Percentiles rank a stretch among this genome's conserved stretches.
Conservation (phyloP, 1,284 basidiomycete genomes). For the Bjerkandera adusta region DNA sequence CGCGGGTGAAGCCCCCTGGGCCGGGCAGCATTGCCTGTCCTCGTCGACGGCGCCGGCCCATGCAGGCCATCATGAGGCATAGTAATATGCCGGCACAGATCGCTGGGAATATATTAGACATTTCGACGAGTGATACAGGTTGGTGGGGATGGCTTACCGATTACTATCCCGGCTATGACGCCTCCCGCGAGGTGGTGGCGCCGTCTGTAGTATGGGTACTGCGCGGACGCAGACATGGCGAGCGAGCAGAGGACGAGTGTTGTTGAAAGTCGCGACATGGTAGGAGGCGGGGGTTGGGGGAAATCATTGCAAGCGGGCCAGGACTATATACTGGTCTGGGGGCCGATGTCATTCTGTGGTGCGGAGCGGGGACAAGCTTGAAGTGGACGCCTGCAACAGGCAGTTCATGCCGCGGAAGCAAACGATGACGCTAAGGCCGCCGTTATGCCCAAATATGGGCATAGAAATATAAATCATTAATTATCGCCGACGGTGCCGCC, state of each 20-base stretch:
- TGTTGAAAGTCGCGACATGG: slow-evolving; percentile 7
- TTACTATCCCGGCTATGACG: slow-evolving; percentile 17
- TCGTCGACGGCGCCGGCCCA: slow-evolving; percentile 7
- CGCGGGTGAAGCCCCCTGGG: slow-evolving; percentile 6
- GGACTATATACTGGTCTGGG: neutral
- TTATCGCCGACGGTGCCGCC: too few species aligned
- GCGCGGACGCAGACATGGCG: slow-evolving; percentile 7
- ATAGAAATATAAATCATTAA: too few species aligned
- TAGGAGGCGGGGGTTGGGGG: neutral
- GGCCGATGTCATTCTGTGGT: slow-evolving; percentile 8
- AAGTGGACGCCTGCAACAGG: too few species aligned
- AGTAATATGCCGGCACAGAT: slow-evolving; percentile 11
- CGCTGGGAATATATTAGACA: slow-evolving; percentile 3
- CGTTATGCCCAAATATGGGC: neutral
- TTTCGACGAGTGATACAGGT: neutral
- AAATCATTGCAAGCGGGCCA: neutral
- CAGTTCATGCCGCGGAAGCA: neutral
- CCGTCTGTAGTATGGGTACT: slow-evolving; percentile 5
- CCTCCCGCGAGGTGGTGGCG: slow-evolving; percentile 4
- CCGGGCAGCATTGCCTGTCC: slow-evolving; percentile 9
- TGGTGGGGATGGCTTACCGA: slow-evolving; percentile 10
- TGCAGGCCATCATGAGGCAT: neutral
- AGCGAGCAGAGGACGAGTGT: slow-evolving; percentile 3
- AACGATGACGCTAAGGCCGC: neutral
- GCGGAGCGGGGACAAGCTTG: neutral